Percentiles rank a stretch among this genome's conserved stretches.
Evolutionary conservation across 2,329 filamentous ascomycete genomes (phyloP).

Genomic region (Epichloe hybrida): DNA sequence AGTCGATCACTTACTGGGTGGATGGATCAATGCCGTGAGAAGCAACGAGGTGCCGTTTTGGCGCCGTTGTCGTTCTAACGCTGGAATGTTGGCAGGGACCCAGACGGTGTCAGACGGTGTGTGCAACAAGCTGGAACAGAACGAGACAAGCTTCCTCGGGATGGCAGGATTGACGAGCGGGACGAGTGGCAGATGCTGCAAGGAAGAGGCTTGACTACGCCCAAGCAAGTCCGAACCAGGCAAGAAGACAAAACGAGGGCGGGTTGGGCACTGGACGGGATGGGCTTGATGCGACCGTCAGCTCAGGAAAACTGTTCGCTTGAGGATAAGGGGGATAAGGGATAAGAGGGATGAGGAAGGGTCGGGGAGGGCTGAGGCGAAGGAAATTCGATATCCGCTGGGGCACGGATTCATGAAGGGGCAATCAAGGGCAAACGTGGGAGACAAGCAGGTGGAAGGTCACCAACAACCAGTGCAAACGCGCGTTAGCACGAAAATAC

Average conservation of each 20-base stretch:
- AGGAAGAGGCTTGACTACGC: too few relatives aligned
- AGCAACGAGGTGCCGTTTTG: not conserved
- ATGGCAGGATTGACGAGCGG: not conserved
- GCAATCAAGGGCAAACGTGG: too few relatives aligned
- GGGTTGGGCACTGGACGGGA: not conserved
- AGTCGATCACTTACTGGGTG: too few relatives aligned
- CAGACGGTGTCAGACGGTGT: not conserved
- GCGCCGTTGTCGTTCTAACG: not conserved
- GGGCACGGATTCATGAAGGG: not conserved
- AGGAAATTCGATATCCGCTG: not conserved
- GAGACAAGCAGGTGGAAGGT: too few relatives aligned
- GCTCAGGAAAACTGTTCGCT: not conserved
- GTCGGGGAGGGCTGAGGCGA: not conserved
- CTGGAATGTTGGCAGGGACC: conserved; percentile 1
- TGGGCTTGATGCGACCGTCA: too few relatives aligned
- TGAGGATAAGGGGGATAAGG: not conserved
- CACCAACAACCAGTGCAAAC: not conserved
- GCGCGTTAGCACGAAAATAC: not conserved
- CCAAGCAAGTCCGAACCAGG: not conserved
- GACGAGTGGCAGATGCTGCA: not conserved
- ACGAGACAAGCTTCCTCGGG: not conserved
- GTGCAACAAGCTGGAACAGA: not conserved
- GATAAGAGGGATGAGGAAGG: not conserved
- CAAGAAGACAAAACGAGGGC: not conserved
- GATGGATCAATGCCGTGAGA: not conserved